Evolutionary conservation across 345 rosid species (phyloP), one percentile per base, ranked within the genome.

Genomic region (Dovyalis caffra): DNA sequence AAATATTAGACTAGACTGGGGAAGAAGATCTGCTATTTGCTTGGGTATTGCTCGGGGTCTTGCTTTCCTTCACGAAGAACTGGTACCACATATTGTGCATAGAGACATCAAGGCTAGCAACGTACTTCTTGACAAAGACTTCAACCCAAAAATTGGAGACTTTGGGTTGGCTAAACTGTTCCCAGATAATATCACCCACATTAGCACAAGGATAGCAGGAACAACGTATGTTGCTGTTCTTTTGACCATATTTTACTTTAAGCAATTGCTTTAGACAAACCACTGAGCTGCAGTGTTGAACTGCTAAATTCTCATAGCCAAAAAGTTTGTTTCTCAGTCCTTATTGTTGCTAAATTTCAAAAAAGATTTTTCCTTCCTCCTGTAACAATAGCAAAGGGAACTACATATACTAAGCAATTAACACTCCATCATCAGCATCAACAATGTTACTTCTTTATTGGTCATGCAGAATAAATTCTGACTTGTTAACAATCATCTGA

Each of bases 161-260:
- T 95, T 95, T 29, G 99, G 99, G 37, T 75, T 95, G 89, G 99
- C 99, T 38, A 95, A 95, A 84, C 97, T 95, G 70, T 95, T 95
- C 74, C 98, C 99, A 15, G 97, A 95, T 64, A 73, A 91, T 73
- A 92, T 92, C 79, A 91, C 99, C 84, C 99, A 92, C 77, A 92
- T 95, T 63, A 92, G 92, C 84, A 95, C 99, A 34, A 85, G 94
- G 77, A 88, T 95, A 45, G 98, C 99, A 18, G 98, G 99, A 81
- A 95, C 99, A 71, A 91, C 93, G 99, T 95, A 86, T 65, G 92
- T 60, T 68, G 38, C 23, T 66, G 10, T 7, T 1, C n/a, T 63
- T 28, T 35, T 26, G 21, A 29, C 40, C 5, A 28, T 40, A 2
- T 45, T 67, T 43, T 65, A 40, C 45, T 72, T 60, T 43, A 14